A percentile compares a stretch with the other conserved stretches of the same genome.
phyloP scores from a whole-genome alignment of 225 moss, liverwort and hornwort genomes.

The Straminergon stramineum region DNA sequence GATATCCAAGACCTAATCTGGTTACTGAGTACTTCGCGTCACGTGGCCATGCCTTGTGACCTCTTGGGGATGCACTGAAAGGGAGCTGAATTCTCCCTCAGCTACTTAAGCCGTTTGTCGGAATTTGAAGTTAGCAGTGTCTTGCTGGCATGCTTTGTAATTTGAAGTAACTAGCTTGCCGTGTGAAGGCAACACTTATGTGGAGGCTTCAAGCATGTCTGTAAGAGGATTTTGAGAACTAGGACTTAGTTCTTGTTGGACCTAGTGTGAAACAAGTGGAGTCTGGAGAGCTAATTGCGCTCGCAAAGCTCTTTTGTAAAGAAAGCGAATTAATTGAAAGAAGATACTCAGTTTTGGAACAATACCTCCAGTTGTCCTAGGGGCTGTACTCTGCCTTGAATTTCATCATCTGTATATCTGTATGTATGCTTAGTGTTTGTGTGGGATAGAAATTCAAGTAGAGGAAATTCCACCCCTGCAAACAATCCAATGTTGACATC shows the following conservation, averaged over 20 bases:
- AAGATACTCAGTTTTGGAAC: slow-evolving; percentile 2
- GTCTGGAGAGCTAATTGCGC: not conserved
- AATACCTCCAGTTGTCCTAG: not conserved
- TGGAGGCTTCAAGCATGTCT: not conserved
- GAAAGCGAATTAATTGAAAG: not conserved
- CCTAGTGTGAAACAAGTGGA: not conserved
- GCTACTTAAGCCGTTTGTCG: not conserved
- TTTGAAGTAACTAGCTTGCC: not conserved
- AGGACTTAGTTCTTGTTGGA: not conserved
- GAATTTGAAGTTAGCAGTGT: not conserved
- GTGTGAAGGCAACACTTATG: not conserved
- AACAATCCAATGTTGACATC: not conserved
- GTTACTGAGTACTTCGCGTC: not conserved
- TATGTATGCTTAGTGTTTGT: not conserved
- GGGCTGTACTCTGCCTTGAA: not conserved
- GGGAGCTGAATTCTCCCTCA: not conserved
- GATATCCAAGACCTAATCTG: not conserved
- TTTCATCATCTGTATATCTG: not conserved
- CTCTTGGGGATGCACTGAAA: not conserved
- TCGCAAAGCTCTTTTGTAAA: slow-evolving; percentile 15
- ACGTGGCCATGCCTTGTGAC: not conserved
- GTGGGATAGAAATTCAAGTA: not conserved
- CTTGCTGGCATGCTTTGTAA: not conserved
- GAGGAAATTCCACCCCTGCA: not conserved
- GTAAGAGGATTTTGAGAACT: not conserved